Evolutionary conservation across 2,329 filamentous ascomycete genomes (phyloP).

Genomic region (Diplocarpon mali): DNA sequence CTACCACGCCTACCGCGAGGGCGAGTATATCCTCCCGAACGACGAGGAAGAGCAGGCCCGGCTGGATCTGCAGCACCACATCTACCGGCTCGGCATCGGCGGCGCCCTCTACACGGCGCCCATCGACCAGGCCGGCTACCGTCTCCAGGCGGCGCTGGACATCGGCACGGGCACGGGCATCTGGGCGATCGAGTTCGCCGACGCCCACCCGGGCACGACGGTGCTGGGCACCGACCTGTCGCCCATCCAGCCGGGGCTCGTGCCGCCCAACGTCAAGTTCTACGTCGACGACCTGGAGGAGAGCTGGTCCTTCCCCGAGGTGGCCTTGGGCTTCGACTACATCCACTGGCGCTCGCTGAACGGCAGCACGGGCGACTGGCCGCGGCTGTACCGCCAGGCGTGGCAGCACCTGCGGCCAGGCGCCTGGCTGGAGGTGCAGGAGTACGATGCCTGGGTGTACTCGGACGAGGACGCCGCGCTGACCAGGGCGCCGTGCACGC

Average conservation of each 20-base stretch:
- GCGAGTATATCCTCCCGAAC: conserved; percentile 6
- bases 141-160: conserved; percentile 1
- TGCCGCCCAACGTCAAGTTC: conserved; percentile 24
- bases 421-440: conserved; percentile 13
- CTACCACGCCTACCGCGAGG: conserved; percentile 9
- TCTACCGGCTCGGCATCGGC: background rate
- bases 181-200: conserved; percentile 6
- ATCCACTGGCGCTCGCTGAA: conserved; percentile 25
- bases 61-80: conserved; percentile 5
- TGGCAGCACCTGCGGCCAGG: conserved; percentile 10
- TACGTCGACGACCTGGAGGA: conserved; percentile 26
- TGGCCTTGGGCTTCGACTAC: conserved; percentile 26
- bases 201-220: background rate
- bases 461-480: conserved; percentile 9
- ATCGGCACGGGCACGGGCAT: conserved; percentile 6
- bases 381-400: conserved; percentile 1
- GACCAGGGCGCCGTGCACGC: conserved; percentile 1
- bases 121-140: background rate
- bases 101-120: background rate
- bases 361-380: conserved; percentile 6
- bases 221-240: conserved; percentile 5
- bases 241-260: conserved; percentile 7
- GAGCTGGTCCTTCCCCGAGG: conserved; percentile 26
- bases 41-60: conserved; percentile 3
- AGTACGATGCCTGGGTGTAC: conserved; percentile 7